Evolutionary conservation across 257 asterid species (phyloP).

Genomic region (Primulina huaijiensis): DNA sequence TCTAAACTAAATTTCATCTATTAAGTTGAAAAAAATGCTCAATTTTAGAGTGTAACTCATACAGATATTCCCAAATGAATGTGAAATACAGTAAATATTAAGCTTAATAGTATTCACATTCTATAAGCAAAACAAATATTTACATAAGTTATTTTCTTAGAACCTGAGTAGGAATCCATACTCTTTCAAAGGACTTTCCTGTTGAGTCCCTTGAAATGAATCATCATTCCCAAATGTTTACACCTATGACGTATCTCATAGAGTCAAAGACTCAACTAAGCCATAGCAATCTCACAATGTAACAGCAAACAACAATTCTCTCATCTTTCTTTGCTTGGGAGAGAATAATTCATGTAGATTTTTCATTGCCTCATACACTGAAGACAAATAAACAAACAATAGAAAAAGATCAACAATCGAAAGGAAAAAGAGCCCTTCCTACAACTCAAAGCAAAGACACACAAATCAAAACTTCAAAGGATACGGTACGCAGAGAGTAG

Average conservation of each 20-base stretch:
- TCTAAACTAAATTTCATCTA: not conserved
- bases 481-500: slow-evolving; percentile 99
- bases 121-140: too few species aligned
- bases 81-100: not conserved
- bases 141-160: not conserved
- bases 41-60: too few species aligned
- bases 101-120: not conserved
- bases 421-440: slow-evolving; percentile 17
- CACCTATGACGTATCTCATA: too few species aligned
- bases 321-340: not conserved
- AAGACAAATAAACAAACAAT: not conserved
- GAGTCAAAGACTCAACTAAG: not conserved
- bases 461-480: slow-evolving; percentile 39
- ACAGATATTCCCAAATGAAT: not conserved
- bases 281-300: not conserved
- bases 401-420: not conserved
- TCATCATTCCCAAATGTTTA: not conserved
- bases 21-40: not conserved
- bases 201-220: not conserved
- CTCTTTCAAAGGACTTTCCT: not conserved
- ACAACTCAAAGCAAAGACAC: slow-evolving; percentile 17
- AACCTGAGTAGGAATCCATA: not conserved
- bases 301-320: not conserved
- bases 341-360: not conserved
- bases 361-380: not conserved